phyloP scores from a whole-genome alignment of 2,329 filamentous ascomycete species.

The Verticillium klebahnii region DNA sequence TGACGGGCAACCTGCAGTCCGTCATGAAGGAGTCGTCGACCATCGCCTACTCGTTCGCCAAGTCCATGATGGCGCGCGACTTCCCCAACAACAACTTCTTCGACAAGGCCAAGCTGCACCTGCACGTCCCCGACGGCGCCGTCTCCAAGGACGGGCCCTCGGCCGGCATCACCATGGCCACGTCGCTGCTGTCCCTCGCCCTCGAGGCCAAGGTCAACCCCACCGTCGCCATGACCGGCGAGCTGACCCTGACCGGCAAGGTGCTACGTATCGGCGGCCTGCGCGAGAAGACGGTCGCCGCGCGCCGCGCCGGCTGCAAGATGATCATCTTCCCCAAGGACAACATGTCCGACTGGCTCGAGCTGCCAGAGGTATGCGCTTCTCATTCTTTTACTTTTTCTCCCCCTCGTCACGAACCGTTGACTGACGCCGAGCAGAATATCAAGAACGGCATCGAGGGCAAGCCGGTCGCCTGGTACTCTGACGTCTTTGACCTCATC shows the following conservation, averaged over 20 bases:
- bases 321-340: conserved; percentile 93
- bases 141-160: conserved; percentile 92
- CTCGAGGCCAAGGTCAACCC: conserved; percentile 74
- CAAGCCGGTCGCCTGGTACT: conserved; percentile 88
- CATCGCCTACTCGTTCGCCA: conserved; percentile 95
- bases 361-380: conserved; percentile 82
- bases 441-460: conserved; percentile 97
- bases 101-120: conserved; percentile 88
- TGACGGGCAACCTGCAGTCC: conserved; percentile 88
- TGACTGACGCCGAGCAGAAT: conserved; percentile 55
- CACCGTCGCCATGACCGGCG: conserved; percentile 94
- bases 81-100: conserved; percentile 95
- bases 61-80: conserved; percentile 76
- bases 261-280: conserved; percentile 91
- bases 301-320: conserved; percentile 84
- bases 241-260: conserved; percentile 94
- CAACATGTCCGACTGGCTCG: conserved; percentile 95
- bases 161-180: conserved; percentile 98
- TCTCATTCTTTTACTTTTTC: background rate
- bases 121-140: conserved; percentile 95
- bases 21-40: conserved; percentile 98
- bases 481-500: conserved; percentile 85
- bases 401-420: no score
- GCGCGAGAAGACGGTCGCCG: conserved; percentile 95
- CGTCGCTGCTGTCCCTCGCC: conserved; percentile 79